These are phyloP conservation scores for Dactylellina sp. DNA, from an alignment of 2,329 filamentous ascomycete genomes.

Conservation along the genomic window DNA sequence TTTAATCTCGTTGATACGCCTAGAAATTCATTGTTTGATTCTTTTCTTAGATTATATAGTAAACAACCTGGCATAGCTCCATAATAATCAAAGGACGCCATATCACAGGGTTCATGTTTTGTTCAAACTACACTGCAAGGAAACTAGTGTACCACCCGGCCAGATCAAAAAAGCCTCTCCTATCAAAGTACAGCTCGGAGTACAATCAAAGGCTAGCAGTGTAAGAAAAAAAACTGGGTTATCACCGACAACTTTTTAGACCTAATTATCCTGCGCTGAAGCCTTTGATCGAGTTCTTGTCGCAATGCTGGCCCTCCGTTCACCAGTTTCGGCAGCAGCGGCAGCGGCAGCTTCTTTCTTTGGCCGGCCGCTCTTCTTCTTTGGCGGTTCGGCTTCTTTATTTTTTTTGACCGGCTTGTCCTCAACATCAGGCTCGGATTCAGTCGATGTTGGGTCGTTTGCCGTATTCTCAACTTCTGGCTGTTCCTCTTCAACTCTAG, in stretches of 20 bases:
- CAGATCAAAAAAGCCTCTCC: too few species aligned
- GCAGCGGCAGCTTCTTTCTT: constrained; percentile 27
- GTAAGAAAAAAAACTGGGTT: too few species aligned
- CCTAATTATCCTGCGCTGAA: constrained; percentile 19
- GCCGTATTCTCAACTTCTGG: not conserved
- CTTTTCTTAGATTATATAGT: too few species aligned
- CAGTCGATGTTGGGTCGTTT: not conserved
- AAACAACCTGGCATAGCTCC: too few species aligned
- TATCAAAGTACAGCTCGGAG: too few species aligned
- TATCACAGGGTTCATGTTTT: too few species aligned
- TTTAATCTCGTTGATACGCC: too few species aligned
- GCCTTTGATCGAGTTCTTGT: constrained; percentile 45
- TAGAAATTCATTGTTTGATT: too few species aligned
- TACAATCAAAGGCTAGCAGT: too few species aligned
- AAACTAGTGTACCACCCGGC: too few species aligned
- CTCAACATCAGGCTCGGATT: not conserved
- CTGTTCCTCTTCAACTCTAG: constrained; percentile 40
- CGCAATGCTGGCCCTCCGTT: constrained; percentile 41
- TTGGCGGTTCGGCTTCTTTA: constrained; percentile 16
- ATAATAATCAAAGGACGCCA: too few species aligned
- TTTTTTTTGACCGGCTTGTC: constrained; percentile 10
- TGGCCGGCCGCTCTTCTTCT: constrained; percentile 33
- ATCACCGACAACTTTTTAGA: constrained; percentile 25
- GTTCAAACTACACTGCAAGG: too few species aligned
- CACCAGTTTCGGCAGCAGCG: not conserved